These are phyloP conservation scores for Colletotrichum horii DNA, from an alignment of 2,329 filamentous ascomycete species.

Conservation along the genomic window DNA sequence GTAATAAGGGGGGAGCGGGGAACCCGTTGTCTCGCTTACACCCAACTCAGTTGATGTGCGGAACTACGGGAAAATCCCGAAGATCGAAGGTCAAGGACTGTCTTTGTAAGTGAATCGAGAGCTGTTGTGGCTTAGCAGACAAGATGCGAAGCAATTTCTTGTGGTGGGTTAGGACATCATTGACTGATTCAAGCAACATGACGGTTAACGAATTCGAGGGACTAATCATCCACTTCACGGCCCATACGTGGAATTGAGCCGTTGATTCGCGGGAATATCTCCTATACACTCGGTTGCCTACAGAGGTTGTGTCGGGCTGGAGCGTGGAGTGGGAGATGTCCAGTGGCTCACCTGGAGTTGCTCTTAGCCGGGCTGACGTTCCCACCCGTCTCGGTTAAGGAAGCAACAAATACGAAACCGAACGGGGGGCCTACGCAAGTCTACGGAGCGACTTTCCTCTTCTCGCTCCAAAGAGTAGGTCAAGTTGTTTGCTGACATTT, in stretches of 20 bases:
- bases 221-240: neutral
- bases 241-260: neutral
- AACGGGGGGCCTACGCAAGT: neutral
- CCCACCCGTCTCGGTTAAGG: neutral
- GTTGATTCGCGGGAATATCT: neutral
- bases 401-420: neutral
- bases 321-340: neutral
- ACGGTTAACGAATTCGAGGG: neutral
- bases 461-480: neutral
- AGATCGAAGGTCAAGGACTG: neutral
- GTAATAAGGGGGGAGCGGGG: neutral
- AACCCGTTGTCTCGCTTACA: neutral
- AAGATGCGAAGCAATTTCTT: neutral
- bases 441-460: neutral
- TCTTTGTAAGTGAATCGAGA: neutral
- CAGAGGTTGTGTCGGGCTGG: neutral
- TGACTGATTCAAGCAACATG: neutral
- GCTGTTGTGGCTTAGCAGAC: neutral
- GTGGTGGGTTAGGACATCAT: neutral
- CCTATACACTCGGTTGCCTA: neutral
- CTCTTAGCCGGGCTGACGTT: neutral
- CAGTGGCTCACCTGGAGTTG: neutral
- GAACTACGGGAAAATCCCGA: neutral
- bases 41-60: neutral
- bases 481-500: neutral